Percentiles rank a stretch among this genome's conserved stretches.
phyloP scores from a whole-genome alignment of 2,329 filamentous ascomycete genomes.

The Cytospora paraplurivora region DNA sequence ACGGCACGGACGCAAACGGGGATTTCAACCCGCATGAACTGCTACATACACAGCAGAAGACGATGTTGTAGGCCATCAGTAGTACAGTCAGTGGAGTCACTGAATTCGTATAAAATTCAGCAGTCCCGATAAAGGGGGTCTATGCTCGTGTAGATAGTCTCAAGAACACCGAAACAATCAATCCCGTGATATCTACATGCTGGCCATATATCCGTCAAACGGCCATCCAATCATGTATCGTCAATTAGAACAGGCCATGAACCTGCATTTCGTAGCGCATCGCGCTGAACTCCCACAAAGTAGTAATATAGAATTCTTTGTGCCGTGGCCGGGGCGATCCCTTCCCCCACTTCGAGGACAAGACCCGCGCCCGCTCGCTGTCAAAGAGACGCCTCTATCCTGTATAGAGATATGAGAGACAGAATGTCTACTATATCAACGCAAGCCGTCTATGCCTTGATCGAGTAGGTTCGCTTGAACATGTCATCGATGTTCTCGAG shows the following conservation, averaged over 20 bases:
- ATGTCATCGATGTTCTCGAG: constrained; percentile 79
- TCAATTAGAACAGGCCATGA: constrained; percentile 32
- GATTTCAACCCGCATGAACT: neutral
- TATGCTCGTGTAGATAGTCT: constrained; percentile 25
- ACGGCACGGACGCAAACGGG: no score
- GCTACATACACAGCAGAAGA: neutral
- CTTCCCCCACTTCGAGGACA: constrained; percentile 36
- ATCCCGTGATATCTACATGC: constrained; percentile 28
- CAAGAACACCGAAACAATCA: constrained; percentile 43
- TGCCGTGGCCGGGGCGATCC: constrained; percentile 33
- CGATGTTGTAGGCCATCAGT: neutral
- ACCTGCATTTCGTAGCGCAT: constrained; percentile 23
- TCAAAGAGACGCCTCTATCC: constrained; percentile 30
- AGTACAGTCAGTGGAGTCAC: constrained; percentile 5
- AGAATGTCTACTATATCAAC: constrained; percentile 7
- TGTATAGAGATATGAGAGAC: constrained; percentile 22
- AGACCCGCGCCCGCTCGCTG: constrained; percentile 39
- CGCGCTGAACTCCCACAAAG: constrained; percentile 11
- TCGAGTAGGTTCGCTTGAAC: constrained; percentile 77
- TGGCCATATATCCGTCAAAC: constrained; percentile 20
- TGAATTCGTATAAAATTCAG: constrained; percentile 17
- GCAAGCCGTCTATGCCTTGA: constrained; percentile 64
- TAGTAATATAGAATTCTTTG: constrained; percentile 18
- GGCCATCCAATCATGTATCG: constrained; percentile 22
- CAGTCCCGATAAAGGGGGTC: constrained; percentile 19